These are phyloP conservation scores for Sporothrix schenckii DNA, from an alignment of 2,329 filamentous ascomycete genomes.

Conservation along the genomic window DNA sequence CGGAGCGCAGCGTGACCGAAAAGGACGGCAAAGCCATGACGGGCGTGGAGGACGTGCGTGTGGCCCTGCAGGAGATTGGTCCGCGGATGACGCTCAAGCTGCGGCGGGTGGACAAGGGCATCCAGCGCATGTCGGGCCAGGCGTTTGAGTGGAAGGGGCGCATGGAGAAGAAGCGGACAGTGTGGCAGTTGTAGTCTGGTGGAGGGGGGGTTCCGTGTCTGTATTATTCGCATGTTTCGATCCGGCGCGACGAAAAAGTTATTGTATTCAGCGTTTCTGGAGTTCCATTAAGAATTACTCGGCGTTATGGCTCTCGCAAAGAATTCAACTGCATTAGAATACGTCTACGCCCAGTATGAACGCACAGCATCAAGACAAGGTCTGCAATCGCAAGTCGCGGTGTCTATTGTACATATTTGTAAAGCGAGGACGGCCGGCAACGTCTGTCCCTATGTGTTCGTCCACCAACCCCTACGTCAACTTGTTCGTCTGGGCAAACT, in stretches of 20 bases:
- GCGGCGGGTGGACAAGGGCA: constrained; percentile 85
- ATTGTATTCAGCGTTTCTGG: neutral
- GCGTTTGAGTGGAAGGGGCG: constrained; percentile 94
- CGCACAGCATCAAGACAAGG: neutral
- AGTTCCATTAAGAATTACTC: neutral
- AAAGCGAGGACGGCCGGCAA: neutral
- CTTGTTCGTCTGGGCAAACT: constrained; percentile 49
- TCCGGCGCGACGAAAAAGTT: neutral
- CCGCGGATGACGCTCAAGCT: constrained; percentile 77
- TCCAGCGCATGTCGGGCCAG: constrained; percentile 65
- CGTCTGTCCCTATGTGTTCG: neutral
- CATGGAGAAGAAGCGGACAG: constrained; percentile 92
- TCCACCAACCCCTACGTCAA: constrained; percentile 37
- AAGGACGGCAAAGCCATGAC: constrained; percentile 80
- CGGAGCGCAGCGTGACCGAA: constrained; percentile 82
- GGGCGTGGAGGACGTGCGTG: constrained; percentile 81
- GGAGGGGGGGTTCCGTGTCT: neutral
- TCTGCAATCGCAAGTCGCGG: neutral
- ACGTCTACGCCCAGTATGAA: neutral
- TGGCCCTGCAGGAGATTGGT: constrained; percentile 87
- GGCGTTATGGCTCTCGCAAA: constrained; percentile 10
- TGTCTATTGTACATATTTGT: neutral
- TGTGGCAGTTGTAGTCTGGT: constrained; percentile 74
- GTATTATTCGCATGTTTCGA: neutral
- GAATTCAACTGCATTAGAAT: neutral